Percentiles rank a stretch among this genome's conserved stretches.
These are phyloP conservation scores for Brassica rapa DNA, from an alignment of 345 rosid genomes.

Conservation along the genomic window DNA sequence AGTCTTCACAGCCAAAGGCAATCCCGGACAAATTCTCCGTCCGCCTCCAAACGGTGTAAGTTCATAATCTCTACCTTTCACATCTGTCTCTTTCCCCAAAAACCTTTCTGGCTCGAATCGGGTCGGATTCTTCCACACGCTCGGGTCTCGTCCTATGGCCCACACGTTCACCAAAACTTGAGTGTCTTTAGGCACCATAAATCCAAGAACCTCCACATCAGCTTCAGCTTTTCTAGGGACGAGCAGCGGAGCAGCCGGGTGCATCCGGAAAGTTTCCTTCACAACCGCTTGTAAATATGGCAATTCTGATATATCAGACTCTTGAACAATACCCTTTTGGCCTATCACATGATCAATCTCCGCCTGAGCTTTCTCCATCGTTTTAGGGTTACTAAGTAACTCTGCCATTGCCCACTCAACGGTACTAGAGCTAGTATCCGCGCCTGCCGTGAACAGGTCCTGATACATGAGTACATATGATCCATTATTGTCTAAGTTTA, in stretches of 20 bases:
- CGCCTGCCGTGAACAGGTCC: constrained; percentile 39
- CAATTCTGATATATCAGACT: constrained; percentile 32
- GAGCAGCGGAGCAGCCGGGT: constrained; percentile 45
- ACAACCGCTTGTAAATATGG: constrained; percentile 47
- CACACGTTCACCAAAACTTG: constrained; percentile 45
- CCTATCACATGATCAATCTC: constrained; percentile 42
- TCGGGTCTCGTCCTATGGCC: constrained; percentile 48
- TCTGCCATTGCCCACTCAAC: constrained; percentile 46
- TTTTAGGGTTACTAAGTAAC: constrained; percentile 30
- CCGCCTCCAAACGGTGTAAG: constrained; percentile 40
- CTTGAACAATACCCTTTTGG: constrained; percentile 33
- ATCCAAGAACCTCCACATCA: constrained; percentile 38
- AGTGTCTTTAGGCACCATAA: constrained; percentile 33
- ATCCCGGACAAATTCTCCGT: constrained; percentile 41
- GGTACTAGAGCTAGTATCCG: constrained; percentile 44
- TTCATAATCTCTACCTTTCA: constrained; percentile 38
- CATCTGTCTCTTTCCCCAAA: constrained; percentile 23
- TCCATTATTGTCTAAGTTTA: background rate
- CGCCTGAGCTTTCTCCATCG: constrained; percentile 21
- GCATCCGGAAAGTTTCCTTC: constrained; percentile 50
- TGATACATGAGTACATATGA: constrained; percentile 10
- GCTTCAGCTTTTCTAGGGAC: constrained; percentile 38
- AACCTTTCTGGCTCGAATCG: constrained; percentile 44
- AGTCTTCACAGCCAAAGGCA: constrained; percentile 44
- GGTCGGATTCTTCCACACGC: constrained; percentile 35